Percentiles rank a stretch among this genome's conserved stretches.
Evolutionary conservation across 2,329 filamentous ascomycete species (phyloP).

Genomic region (Orbilia quercus): DNA sequence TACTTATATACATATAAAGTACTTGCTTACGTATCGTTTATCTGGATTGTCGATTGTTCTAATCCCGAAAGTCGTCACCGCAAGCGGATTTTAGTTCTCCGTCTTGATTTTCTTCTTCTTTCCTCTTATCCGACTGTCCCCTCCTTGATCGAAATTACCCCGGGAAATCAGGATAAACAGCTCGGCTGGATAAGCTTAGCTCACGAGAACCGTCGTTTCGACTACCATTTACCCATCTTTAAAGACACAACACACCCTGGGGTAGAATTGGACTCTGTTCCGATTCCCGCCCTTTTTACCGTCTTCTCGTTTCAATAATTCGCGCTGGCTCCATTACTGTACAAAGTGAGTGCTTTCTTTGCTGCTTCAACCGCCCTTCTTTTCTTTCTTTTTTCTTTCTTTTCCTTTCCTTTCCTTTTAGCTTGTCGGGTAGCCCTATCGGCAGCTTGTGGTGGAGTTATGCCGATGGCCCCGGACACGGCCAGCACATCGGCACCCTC

Average conservation of each 20-base stretch:
- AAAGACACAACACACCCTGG: constrained; percentile 45
- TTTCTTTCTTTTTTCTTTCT: too few species aligned
- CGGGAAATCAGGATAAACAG: constrained; percentile 55
- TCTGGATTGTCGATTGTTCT: neutral
- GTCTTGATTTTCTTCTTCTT: constrained; percentile 31
- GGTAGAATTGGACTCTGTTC: constrained; percentile 54
- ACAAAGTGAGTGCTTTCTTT: constrained; percentile 55
- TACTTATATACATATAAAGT: constrained; percentile 12
- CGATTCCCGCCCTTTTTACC: constrained; percentile 55
- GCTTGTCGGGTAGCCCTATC: constrained; percentile 47
- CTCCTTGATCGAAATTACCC: constrained; percentile 38
- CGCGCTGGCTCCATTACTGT: constrained; percentile 56
- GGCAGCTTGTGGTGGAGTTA: constrained; percentile 42
- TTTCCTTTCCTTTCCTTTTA: constrained; percentile 29
- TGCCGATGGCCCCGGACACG: constrained; percentile 22
- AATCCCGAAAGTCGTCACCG: constrained; percentile 1
- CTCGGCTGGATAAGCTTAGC: constrained; percentile 53
- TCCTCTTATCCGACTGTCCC: constrained; percentile 40
- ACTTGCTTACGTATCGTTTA: too few species aligned
- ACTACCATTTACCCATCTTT: constrained; percentile 30
- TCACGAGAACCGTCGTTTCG: constrained; percentile 54
- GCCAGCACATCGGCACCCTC: constrained; percentile 24
- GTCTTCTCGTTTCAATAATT: constrained; percentile 50
- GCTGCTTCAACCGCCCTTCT: too few species aligned
- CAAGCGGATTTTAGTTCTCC: constrained; percentile 31